Evolutionary conservation across 345 rosid species (phyloP), one percentile per base, ranked within the genome.

Genomic region (Aquilaria sinensis): DNA sequence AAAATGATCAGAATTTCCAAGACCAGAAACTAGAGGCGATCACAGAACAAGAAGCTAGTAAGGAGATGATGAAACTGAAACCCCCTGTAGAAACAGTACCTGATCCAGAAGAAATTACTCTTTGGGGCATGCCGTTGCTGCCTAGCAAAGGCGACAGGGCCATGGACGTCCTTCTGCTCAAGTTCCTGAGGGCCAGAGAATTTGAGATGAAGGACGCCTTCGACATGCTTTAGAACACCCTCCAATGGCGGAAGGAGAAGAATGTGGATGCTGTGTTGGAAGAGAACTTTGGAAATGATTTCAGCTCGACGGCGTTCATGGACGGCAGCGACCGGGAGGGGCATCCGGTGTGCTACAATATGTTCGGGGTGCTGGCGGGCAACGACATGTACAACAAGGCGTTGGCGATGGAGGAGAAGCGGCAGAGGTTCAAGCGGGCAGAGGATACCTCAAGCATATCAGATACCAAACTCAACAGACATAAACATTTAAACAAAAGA

Each of bases 251-350:
- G 34, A 79, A 77, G 53, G 78, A 79, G 54, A 74, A 74, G 55
- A 77, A 72, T 13, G 70, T 79, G 12, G 86, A 82, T 16, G 59
- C 73, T 2, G 45, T 82, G 32, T 67, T 82, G n/a, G 83, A 77
- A 81, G 79, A n/a, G 56, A 81, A 79, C 12, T 74, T 79, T 29
- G 83, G 74, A 5, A 50, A 46, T 51, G 82, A 73, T 9, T 61
- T 76, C 23, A 72, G 67, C 11, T 60, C 67, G 57, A 71, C 66
- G 3, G 83, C 77, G 47, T 77, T 51, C 53, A 66, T 67, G 63
- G 75, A 72, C 52, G 81, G 83, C 34, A 12, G 10, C 12, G 83
- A 79, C 48, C 77, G 50, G 23, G 70, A 79, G 55, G 78, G 78
- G 23, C 23, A 16, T 16, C 0, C 23, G 23, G 23, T 16, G 23